A percentile compares a stretch with the other conserved stretches of the same genome.
Conservation (phyloP, 352 stramenopile genomes). For the Pythium rhizo-oryzae region DNA sequence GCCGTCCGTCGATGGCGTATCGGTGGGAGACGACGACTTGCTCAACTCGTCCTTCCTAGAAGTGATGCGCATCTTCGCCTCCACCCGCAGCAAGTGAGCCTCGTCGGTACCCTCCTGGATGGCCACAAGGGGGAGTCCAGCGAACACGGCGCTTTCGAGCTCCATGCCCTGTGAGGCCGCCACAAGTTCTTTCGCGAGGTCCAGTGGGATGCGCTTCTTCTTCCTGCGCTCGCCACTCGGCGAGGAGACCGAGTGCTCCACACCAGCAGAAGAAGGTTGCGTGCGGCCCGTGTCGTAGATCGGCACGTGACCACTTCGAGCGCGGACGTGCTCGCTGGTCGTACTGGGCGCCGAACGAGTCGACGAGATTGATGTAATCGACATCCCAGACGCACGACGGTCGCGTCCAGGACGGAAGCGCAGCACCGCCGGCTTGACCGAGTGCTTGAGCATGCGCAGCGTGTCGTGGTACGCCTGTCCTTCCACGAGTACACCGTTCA, state of each 20-base stretch:
- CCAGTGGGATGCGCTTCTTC: too few species aligned
- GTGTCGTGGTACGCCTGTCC: too few species aligned
- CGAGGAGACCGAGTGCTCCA: not conserved
- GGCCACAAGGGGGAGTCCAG: conserved; percentile 66
- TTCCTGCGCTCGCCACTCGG: conserved; percentile 49
- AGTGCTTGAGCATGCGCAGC: too few species aligned
- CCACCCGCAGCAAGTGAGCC: conserved; percentile 78
- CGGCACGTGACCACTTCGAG: conserved; percentile 51
- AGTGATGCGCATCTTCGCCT: conserved; percentile 73
- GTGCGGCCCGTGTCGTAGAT: conserved; percentile 46
- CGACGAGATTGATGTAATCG: conserved; percentile 38
- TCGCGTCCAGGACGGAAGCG: conserved; percentile 69
- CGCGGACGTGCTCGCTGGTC: conserved; percentile 43
- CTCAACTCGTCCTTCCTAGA: conserved; percentile 51
- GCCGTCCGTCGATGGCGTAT: too few species aligned
- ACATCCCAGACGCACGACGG: conserved; percentile 66
- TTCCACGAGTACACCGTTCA: too few species aligned
- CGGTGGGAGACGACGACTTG: too few species aligned
- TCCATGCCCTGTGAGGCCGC: conserved; percentile 74
- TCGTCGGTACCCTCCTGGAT: conserved; percentile 84
- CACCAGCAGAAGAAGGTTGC: not conserved
- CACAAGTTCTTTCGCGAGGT: too few species aligned
- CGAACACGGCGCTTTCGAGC: conserved; percentile 65
- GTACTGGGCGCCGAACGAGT: conserved; percentile 61
- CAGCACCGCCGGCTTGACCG: too few species aligned